Base-by-base conservation (phyloP, 1,284 basidiomycete genomes). In the Tetrapyrgos nigripes region DNA sequence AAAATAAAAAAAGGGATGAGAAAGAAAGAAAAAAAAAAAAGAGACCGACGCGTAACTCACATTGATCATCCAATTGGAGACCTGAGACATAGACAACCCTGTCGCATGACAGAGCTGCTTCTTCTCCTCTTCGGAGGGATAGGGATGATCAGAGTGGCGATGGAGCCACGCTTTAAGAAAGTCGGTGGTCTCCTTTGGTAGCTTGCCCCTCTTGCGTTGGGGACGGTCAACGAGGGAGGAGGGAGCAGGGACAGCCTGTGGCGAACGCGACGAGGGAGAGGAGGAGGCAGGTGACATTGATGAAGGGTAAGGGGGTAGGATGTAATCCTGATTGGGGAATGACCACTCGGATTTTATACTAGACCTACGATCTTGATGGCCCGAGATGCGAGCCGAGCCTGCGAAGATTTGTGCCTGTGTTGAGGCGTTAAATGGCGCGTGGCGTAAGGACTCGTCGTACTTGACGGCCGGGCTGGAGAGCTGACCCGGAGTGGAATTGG, bases 31-130 rank as follows among this genome's bases (percentile, higher is more conserved):
- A 60, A 43, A 62, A 59, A 59, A 50, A 23, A 56, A 55, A 49
- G 48, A 9, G 3, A 29, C 5, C 26, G 23, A 49, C 23, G 23
- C n/a, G 67, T 62, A 50, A 82, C 91, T 66, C 57, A 93, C 92
- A 66, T 94, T 93, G 68, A 94, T 94, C 89, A 94, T 94, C 92
- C 92, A 94, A 71, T 94, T 94, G 58, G 89, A 91, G 1, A 95
- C 92, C 74, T 95, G 93, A 72, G 84, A 89, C 87, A 95, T 94
- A 72, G 87, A 92, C 62, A 96, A 77, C 14, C 91, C 91, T 0
- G 93, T 96, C 50, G 89, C 88, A 67, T 89, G 85, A 75, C 93
- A 95, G 60, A 96, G 77, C 68, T 90, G 87, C 68, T 94, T 93
- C 78, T 96, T 96, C 80, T 96, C 93, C 65, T 94, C 92, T 70